Evolutionary conservation across 352 stramenopile genomes (phyloP), one percentile per base, ranked within the genome.

Genomic region (Hyaloperonospora arabidopsidis): DNA sequence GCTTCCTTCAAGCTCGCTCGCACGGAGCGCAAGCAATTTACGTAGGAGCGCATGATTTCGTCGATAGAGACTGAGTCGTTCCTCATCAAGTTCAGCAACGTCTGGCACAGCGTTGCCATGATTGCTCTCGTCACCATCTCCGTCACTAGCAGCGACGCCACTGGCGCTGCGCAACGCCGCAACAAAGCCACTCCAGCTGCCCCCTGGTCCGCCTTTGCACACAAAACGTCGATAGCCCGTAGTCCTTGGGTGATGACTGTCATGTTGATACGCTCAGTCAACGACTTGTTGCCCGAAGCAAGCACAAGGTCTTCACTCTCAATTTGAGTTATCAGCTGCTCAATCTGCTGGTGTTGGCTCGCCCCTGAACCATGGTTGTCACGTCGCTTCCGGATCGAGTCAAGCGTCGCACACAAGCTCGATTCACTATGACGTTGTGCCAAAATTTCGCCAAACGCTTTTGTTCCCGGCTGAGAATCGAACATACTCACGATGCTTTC

Each of bases 51-150:
- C 47, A 82, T 67, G 14, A 83, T 58, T 3, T 51, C 22, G 15
- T 67, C 39, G 0, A 83, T 63, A 35, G 64, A 74, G 17, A 63
- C 25, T 0, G 69, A 52, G 52, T 90, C 78, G 13, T 63, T 57
- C 38, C 76, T 79, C 59, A 89, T 76, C 4, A 88, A 51, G 14
- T 68, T 62, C 22, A 93, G 45, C 25, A 90, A 61, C 22, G 81
- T 76, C 57, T 88, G 82, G 51, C 82, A 90, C 25, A 90, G 46
- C 18, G 60, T 51, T 23, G 71, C 74, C 65, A 86, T 85, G 5
- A 70, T 57, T 25, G 68, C 54, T 69, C 87, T 89, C 14, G 73
- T 82, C 46, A 88, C 51, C 7, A 59, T 70, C 14, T 70, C 58
- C 1, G 59, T 57, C 22, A 72, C 51, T 2, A 87, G 45, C 19